A percentile compares a stretch with the other conserved stretches of the same genome.
Conservation (phyloP, 2,329 filamentous ascomycete genomes). For the Plenodomus tracheiphilus region DNA sequence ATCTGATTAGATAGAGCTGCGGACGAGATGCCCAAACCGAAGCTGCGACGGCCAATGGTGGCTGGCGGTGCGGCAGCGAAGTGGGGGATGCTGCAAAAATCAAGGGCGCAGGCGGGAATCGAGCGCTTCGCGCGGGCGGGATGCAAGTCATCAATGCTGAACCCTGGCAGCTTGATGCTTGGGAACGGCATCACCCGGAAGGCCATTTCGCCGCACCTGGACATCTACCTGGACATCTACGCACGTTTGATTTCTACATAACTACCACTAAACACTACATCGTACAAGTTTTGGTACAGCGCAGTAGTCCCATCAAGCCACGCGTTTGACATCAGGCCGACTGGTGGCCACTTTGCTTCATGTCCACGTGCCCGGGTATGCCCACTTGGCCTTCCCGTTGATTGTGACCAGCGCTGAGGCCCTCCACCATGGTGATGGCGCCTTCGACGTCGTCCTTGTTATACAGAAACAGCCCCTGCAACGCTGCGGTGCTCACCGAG, state of each 20-base stretch:
- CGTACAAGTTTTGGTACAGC: constrained; percentile 9
- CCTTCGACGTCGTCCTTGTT: constrained; percentile 91
- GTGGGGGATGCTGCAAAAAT: constrained; percentile 7
- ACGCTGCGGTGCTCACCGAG: constrained; percentile 79
- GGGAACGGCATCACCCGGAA: not conserved
- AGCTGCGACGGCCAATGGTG: constrained; percentile 2
- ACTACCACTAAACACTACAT: not conserved
- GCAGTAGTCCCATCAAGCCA: not conserved
- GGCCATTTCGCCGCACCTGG: not conserved
- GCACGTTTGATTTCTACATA: not conserved
- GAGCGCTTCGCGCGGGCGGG: constrained; percentile 12
- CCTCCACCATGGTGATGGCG: constrained; percentile 78
- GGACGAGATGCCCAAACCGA: constrained; percentile 4
- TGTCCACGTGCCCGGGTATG: constrained; percentile 36
- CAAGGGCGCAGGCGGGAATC: constrained; percentile 1
- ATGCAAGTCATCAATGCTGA: constrained; percentile 7
- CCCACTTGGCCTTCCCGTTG: constrained; percentile 32
- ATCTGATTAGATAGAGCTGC: constrained; percentile 31
- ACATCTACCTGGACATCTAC: not conserved
- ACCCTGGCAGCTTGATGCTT: not conserved
- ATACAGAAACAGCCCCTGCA: constrained; percentile 93
- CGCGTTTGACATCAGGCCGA: constrained; percentile 8
- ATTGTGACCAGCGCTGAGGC: constrained; percentile 48
- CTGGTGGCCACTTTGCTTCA: constrained; percentile 7
- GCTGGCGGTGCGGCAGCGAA: constrained; percentile 10